Evolutionary conservation across 2,329 filamentous ascomycete genomes (phyloP), one percentile per base, ranked within the genome.

Genomic region (Aspergillus awamori): DNA sequence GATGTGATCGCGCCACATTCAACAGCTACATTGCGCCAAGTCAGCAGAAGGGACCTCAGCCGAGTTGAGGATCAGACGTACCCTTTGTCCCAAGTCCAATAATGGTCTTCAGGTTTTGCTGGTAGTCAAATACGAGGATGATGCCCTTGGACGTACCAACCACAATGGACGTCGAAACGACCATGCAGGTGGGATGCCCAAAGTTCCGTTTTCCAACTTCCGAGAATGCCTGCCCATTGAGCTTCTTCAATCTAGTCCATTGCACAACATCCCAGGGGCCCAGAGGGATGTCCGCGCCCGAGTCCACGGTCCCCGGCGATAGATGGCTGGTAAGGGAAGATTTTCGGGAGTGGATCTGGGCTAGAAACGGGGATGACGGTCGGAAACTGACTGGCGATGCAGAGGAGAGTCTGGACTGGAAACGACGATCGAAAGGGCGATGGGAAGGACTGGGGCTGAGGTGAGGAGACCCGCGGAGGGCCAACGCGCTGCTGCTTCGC

Each of bases 191-290:
- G 24, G 94, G 93, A 43, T 88, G 85, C 28, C 95, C 96, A 81
- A 97, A 98, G 76, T 91, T 97, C 63, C 95, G 89, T 79, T 88
- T 95, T 38, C 93, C 95, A 47, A 89, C 86, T 76, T 99, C 96
- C 2, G 94, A 97, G 75, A 98, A 98, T 3, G 91, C 88, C 75
- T 98, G 92, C 0, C 87, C 87, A 24, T 92, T 93, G 64, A 99
- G 86, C 75, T 96, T 98, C 71, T 89, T 91, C 60, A 99, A 80
- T 73, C 91, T 95, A 1, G 92, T 98, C 96, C 96, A 99, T 72
- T 93, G 86, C 61, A 99, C 90, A 57, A 98, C 93, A 72, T 99
- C 95, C 96, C 95, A 99, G 2, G 95, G 95, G 5, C 91, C 87
- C 58, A 92, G 88, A 3, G 87, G 84, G 1, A 88, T 87, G 65